Conservation (phyloP, 73 alveolate species). For the Blepharisma stoltei region DNA sequence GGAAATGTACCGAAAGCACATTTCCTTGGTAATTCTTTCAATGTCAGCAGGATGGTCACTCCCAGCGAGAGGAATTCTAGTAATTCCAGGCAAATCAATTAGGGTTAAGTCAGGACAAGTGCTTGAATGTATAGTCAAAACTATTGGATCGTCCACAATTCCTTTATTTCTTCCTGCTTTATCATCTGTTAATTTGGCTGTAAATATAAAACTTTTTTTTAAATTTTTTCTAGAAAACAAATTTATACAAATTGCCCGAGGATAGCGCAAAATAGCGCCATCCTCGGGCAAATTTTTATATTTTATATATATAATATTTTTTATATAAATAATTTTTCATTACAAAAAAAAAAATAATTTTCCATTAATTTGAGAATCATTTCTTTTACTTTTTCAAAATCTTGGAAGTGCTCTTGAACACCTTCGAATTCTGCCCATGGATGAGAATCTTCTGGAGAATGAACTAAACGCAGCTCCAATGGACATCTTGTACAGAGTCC, state of each 20-base stretch:
- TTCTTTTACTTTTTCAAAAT: conserved; percentile 65
- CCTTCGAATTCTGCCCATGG: background rate
- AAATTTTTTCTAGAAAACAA: too few relatives aligned
- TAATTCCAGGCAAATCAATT: conserved; percentile 97
- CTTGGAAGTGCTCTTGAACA: conserved; percentile 45
- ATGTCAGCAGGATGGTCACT: conserved; percentile 91
- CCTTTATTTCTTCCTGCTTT: conserved; percentile 71
- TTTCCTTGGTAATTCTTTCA: conserved; percentile 68
- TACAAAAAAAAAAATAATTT: too few relatives aligned
- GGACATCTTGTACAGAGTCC: conserved; percentile 87
- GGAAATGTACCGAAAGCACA: conserved; percentile 70
- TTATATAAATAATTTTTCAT: too few relatives aligned
- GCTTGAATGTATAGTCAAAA: conserved; percentile 75
- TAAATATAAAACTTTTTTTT: too few relatives aligned
- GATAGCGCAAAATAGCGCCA: too few relatives aligned
- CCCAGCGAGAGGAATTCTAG: conserved; percentile 85
- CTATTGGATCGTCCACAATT: conserved; percentile 66
- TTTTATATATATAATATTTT: too few relatives aligned
- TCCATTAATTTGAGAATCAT: conserved; percentile 74
- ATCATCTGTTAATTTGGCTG: conserved; percentile 81
- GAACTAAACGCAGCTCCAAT: conserved; percentile 67
- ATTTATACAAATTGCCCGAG: too few relatives aligned
- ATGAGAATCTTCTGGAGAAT: conserved; percentile 29
- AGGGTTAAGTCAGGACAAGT: conserved; percentile 88
- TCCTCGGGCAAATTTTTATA: too few relatives aligned